Evolutionary conservation across 1,284 basidiomycete genomes (phyloP).

Genomic region (Puccinia coronata): DNA sequence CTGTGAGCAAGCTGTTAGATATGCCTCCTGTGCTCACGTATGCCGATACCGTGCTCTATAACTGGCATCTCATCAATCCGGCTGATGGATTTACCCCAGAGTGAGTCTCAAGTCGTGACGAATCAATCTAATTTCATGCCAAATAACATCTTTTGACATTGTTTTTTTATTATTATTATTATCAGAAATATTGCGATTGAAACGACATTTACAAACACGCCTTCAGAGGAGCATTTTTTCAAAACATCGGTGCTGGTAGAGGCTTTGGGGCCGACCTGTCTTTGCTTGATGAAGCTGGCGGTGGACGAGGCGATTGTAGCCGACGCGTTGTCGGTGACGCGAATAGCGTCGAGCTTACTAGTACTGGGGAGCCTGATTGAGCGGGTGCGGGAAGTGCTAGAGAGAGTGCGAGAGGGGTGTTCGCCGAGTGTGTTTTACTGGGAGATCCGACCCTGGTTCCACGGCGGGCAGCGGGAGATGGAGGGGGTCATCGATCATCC

Average conservation of each 20-base stretch:
- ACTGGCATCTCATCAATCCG: constrained; percentile 66
- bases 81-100: constrained; percentile 55
- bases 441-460: constrained; percentile 86
- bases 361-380: constrained; percentile 70
- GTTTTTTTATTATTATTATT: too few relatives aligned
- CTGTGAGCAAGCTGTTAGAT: constrained; percentile 72
- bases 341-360: constrained; percentile 73
- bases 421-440: constrained; percentile 80
- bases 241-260: constrained; percentile 87
- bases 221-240: constrained; percentile 88
- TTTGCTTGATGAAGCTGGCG: constrained; percentile 79
- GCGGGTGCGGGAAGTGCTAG: constrained; percentile 68
- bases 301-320: constrained; percentile 90
- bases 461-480: constrained; percentile 80
- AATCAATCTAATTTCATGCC: constrained; percentile 33
- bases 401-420: constrained; percentile 71
- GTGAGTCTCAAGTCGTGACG: constrained; percentile 20
- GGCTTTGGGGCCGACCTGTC: constrained; percentile 78
- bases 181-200: constrained; percentile 67
- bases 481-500: constrained; percentile 68
- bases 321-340: constrained; percentile 72
- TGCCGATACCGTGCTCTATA: constrained; percentile 89
- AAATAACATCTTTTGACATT: background rate
- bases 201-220: constrained; percentile 76
- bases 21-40: constrained; percentile 90